Conservation (phyloP, 305 asterid genomes). For the Fraxinus nigra region DNA sequence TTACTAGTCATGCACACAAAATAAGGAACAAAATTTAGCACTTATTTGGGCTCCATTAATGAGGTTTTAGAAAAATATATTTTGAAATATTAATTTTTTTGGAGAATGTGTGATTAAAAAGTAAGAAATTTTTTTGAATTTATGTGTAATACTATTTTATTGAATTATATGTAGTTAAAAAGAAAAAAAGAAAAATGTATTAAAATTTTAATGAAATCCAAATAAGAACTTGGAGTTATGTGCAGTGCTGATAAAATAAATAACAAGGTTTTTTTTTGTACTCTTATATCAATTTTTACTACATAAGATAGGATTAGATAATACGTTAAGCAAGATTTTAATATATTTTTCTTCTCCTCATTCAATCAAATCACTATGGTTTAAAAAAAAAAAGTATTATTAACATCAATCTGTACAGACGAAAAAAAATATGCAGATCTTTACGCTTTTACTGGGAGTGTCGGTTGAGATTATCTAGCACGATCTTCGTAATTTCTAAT, state of each 20-base stretch:
- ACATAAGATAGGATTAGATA: neutral
- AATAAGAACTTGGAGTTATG: too few species aligned
- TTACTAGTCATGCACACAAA: neutral
- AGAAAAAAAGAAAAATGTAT: too few species aligned
- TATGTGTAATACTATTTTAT: too few species aligned
- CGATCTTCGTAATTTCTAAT: neutral
- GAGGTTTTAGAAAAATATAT: too few species aligned
- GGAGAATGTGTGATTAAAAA: too few species aligned
- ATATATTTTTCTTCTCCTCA: neutral
- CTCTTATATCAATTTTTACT: neutral
- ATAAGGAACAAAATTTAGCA: too few species aligned
- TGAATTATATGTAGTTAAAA: too few species aligned
- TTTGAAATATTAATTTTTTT: too few species aligned
- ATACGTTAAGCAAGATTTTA: neutral
- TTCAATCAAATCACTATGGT: neutral
- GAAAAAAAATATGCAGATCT: neutral
- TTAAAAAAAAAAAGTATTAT: neutral
- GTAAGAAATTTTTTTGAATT: too few species aligned
- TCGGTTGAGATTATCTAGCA: neutral
- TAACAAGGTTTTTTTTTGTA: neutral
- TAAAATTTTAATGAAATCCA: too few species aligned
- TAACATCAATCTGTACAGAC: neutral
- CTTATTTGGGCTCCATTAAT: too few species aligned
- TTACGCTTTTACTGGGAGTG: neutral
- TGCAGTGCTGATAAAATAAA: neutral